phyloP scores from a whole-genome alignment of 1,284 basidiomycete genomes.

The Vanrija humicola region DNA sequence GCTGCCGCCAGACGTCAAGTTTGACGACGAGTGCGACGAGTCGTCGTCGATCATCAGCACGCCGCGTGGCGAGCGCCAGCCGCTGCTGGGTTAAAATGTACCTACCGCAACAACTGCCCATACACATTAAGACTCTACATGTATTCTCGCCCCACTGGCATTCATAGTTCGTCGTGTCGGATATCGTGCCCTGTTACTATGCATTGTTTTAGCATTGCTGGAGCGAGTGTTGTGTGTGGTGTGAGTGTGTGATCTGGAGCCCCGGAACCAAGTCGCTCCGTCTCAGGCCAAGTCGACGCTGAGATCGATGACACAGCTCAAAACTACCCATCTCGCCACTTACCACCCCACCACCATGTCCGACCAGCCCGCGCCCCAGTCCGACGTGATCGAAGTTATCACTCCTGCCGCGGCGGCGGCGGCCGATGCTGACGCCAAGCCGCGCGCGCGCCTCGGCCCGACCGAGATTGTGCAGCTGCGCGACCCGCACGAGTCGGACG shows the following conservation, averaged over 20 bases:
- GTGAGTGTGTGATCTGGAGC: too few relatives aligned
- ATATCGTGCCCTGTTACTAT: not conserved
- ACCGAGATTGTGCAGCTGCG: slow-evolving; percentile 35
- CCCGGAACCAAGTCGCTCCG: too few relatives aligned
- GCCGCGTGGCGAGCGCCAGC: not conserved
- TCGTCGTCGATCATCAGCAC: too few relatives aligned
- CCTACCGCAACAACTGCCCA: not conserved
- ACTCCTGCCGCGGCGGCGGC: not conserved
- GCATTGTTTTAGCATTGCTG: not conserved
- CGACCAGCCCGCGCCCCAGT: not conserved
- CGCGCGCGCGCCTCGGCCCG: slow-evolving; percentile 35
- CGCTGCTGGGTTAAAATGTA: not conserved
- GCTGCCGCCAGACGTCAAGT: slow-evolving; percentile 12
- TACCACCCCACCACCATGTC: not conserved
- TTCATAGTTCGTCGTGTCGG: not conserved
- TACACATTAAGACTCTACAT: not conserved
- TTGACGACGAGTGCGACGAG: slow-evolving; percentile 6
- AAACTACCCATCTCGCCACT: not conserved
- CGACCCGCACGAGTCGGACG: slow-evolving; percentile 24
- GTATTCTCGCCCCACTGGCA: too few relatives aligned
- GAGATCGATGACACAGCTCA: not conserved
- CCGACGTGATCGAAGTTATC: not conserved
- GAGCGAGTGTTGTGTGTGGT: too few relatives aligned
- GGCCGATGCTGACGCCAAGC: slow-evolving; percentile 17
- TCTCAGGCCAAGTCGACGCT: too few relatives aligned